phyloP scores from a whole-genome alignment of 352 stramenopile genomes.

The Pythium vanterpoolii region DNA sequence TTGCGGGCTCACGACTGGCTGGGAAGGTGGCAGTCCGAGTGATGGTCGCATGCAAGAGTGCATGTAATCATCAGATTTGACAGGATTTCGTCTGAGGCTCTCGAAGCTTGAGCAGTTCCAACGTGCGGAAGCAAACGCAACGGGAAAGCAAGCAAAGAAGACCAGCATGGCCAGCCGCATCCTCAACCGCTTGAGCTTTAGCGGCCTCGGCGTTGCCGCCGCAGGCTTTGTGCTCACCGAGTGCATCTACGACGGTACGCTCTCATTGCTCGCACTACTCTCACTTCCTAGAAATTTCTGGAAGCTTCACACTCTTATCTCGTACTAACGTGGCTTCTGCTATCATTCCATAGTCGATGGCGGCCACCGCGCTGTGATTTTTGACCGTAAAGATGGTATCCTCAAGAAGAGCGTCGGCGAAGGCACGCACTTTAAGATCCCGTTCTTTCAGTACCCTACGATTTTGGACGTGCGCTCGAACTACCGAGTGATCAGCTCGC shows the following conservation, averaged over 20 bases:
- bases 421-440: conserved; percentile 99
- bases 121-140: conserved; percentile 18
- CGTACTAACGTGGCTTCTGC: background rate
- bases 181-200: conserved; percentile 63
- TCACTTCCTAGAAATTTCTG: background rate
- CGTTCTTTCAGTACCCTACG: conserved; percentile 96
- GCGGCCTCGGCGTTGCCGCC: conserved; percentile 59
- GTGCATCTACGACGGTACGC: conserved; percentile 84
- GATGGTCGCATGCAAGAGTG: conserved; percentile 9
- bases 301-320: background rate
- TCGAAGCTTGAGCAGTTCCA: conserved; percentile 10
- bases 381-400: conserved; percentile 98
- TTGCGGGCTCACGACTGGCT: conserved; percentile 21
- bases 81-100: conserved; percentile 6
- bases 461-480: conserved; percentile 99
- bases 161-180: conserved; percentile 65
- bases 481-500: conserved; percentile 95
- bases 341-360: conserved; percentile 89
- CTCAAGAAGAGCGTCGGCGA: conserved; percentile 93
- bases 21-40: conserved; percentile 16
- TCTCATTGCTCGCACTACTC: background rate
- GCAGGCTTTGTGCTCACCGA: conserved; percentile 68
- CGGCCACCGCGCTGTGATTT: conserved; percentile 98
- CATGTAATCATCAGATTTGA: conserved; percentile 14
- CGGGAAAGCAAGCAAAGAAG: background rate